Evolutionary conservation across 306 rosid species (phyloP).

Genomic region (Vachellia collinsii): DNA sequence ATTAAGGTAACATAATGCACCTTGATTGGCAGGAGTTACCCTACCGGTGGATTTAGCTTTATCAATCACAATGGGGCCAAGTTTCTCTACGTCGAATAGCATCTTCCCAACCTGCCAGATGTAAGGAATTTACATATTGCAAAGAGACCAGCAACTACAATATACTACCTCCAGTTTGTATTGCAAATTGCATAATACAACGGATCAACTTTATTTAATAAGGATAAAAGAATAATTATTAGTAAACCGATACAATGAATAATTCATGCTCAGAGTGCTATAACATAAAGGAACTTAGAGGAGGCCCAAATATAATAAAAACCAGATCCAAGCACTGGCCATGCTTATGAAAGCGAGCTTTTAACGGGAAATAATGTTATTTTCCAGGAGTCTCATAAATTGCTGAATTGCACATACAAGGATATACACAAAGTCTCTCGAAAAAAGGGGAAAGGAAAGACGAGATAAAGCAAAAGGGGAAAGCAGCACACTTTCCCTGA

Average conservation of each 20-base stretch:
- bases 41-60: constrained; percentile 38
- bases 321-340: not conserved
- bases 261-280: constrained; percentile 10
- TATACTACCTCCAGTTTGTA: too few relatives aligned
- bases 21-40: constrained; percentile 35
- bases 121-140: constrained; percentile 4
- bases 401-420: not conserved
- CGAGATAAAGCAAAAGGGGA: not conserved
- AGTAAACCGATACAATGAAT: not conserved
- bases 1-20: constrained; percentile 21
- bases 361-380: not conserved
- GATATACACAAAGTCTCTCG: not conserved
- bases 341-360: not conserved
- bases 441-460: not conserved
- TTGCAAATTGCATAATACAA: not conserved
- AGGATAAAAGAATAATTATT: not conserved
- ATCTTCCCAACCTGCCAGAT: constrained; percentile 43
- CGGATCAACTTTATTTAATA: not conserved
- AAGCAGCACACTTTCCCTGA: not conserved
- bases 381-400: not conserved
- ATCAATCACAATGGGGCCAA: constrained; percentile 38
- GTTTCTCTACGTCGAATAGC: constrained; percentile 37
- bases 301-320: not conserved
- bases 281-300: not conserved
- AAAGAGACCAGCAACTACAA: not conserved